A percentile compares a stretch with the other conserved stretches of the same genome.
Evolutionary conservation across 1,139 yeast species (phyloP).

Genomic region (Suhomyces yuchorum): DNA sequence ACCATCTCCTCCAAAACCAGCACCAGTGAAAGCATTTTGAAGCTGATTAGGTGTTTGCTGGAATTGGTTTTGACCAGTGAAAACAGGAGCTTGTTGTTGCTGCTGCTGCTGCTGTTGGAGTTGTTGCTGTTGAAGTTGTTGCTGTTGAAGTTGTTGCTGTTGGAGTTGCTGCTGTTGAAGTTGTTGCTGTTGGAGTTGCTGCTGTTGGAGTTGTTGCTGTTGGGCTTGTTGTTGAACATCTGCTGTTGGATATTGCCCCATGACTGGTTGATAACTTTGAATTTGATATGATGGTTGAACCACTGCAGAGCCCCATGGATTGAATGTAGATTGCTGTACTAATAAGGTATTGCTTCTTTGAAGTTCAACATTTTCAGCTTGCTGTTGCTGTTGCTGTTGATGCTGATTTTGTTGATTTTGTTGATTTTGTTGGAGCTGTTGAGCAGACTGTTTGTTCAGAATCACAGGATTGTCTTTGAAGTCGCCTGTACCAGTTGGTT

Average conservation of each 20-base stretch:
- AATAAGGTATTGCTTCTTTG: slow-evolving; percentile 34
- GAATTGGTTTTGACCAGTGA: slow-evolving; percentile 6
- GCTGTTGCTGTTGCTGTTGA: slow-evolving; percentile 22
- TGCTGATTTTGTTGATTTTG: slow-evolving; percentile 5
- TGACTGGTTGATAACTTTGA: slow-evolving; percentile 8
- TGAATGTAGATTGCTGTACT: slow-evolving; percentile 47
- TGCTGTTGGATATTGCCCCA: slow-evolving; percentile 12
- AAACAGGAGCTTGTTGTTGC: slow-evolving; percentile 18
- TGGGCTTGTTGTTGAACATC: slow-evolving; percentile 10
- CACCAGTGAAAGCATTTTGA: slow-evolving; percentile 50
- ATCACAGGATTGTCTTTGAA: background rate
- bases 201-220: slow-evolving; percentile 13
- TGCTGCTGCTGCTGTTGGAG: slow-evolving; percentile 14
- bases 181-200: slow-evolving; percentile 12
- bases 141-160: slow-evolving; percentile 22
- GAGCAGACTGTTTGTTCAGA: slow-evolving; percentile 1
- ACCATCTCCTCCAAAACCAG: slow-evolving; percentile 59
- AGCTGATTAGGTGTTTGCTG: slow-evolving; percentile 16
- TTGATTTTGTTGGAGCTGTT: slow-evolving; percentile 12
- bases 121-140: slow-evolving; percentile 13
- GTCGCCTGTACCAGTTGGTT: slow-evolving; percentile 17
- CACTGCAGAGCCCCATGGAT: slow-evolving; percentile 43
- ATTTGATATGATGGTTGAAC: slow-evolving; percentile 14
- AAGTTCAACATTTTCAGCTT: slow-evolving; percentile 13
- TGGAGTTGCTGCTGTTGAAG: slow-evolving; percentile 11